Percentiles rank a stretch among this genome's conserved stretches.
These are phyloP conservation scores for Dendrostoma leiphaemia DNA, from an alignment of 2,329 filamentous ascomycete genomes.

Conservation along the genomic window DNA sequence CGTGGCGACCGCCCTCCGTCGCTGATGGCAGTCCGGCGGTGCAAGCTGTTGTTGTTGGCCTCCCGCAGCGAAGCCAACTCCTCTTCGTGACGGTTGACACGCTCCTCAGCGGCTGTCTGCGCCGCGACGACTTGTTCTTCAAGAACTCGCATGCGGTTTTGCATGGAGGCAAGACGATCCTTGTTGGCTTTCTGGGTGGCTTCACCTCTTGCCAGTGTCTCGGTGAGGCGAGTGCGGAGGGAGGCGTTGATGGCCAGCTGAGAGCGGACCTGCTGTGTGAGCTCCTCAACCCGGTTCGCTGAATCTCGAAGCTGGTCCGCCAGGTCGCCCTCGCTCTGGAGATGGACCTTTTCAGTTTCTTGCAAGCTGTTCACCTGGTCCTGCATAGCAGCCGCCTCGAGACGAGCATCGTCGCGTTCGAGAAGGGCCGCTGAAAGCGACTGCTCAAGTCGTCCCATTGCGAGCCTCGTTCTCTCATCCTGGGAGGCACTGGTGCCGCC, in stretches of 20 bases:
- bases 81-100: constrained; percentile 79
- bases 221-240: constrained; percentile 72
- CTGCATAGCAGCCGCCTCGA: constrained; percentile 62
- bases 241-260: constrained; percentile 77
- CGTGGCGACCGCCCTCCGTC: constrained; percentile 43
- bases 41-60: constrained; percentile 72
- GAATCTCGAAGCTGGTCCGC: constrained; percentile 70
- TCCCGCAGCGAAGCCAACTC: constrained; percentile 76
- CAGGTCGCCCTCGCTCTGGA: constrained; percentile 62
- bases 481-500: constrained; percentile 31
- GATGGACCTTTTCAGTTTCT: constrained; percentile 51
- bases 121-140: constrained; percentile 83
- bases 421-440: constrained; percentile 67
- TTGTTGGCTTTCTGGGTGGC: constrained; percentile 78
- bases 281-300: constrained; percentile 73
- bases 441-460: constrained; percentile 64
- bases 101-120: constrained; percentile 83
- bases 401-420: constrained; percentile 69
- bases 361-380: constrained; percentile 59
- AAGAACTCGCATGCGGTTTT: constrained; percentile 73
- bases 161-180: constrained; percentile 78
- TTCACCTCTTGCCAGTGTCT: constrained; percentile 81
- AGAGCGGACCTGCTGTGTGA: constrained; percentile 74
- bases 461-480: constrained; percentile 60
- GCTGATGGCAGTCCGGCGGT: constrained; percentile 60